Base-by-base conservation (phyloP, 805 yeast genomes). In the Suhomyces sp. region DNA sequence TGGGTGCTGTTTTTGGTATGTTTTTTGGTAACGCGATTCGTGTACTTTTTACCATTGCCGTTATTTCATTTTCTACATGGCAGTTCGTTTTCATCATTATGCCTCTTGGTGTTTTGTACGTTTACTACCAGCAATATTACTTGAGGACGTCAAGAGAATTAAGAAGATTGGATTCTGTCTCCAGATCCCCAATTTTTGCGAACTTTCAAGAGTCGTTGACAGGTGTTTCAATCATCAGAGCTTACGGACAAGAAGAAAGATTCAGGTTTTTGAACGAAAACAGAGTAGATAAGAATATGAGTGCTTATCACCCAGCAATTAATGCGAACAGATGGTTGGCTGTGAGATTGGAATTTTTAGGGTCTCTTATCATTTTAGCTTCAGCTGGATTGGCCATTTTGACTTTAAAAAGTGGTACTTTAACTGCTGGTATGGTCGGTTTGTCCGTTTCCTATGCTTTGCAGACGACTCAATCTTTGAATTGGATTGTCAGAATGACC, bases 401-500 rank as follows among this genome's bases (percentile, higher is more conserved):
- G 41, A 75, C 88, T 15, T 70, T 88, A 47, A 73, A 66, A 35
- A 68, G 74, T 12, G 95, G 96, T 10, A 58, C 67, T 13, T 72
- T 91, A 19, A 76, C 88, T 14, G 88, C 96, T 12, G 98, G 98
- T 63, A 66, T 86, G 54, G 90, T 90, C 52, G 99, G 99, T 71
- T 72, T 93, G 50, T 83, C 96, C 15, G 84, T 93, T 50, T 83
- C 95, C 30, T 95, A 93, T 62, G 91, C 98, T 2, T 71, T 93
- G 44, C 95, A 88, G 60, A 76, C 90, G 42, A 93, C 99, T 0
- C 96, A 88, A 62, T 76, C 96, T 0, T 74, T 93, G 62, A 91
- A 88, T 60, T 91, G 97, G 97, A 88, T 93, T 62, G 98, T 93
- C 19, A 77, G 99, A 65, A 91, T 90, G 98, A 87, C 97, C 0